A percentile compares a stretch with the other conserved stretches of the same genome.
Conservation (phyloP, 2,329 filamentous ascomycete species). For the Colletotrichum paranaense region DNA sequence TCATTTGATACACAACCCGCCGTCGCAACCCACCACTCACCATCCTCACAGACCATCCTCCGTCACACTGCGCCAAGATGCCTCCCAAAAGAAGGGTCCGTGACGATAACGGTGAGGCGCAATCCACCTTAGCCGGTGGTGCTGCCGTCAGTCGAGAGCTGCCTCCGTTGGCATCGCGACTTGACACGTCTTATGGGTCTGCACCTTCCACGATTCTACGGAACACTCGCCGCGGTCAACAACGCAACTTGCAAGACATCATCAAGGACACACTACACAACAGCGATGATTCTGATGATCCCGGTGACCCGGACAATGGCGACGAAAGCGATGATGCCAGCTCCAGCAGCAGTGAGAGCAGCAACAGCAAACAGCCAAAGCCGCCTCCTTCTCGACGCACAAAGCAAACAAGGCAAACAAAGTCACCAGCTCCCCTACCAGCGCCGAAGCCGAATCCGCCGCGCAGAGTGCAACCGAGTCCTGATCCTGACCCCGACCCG, state of each 20-base stretch:
- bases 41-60: background rate
- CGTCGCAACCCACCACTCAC: background rate
- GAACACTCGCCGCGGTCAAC: conserved; percentile 38
- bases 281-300: conserved; percentile 6
- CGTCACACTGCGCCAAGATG: conserved; percentile 23
- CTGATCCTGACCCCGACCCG: conserved; percentile 4
- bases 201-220: conserved; percentile 35
- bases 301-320: background rate
- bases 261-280: conserved; percentile 37
- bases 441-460: background rate
- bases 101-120: conserved; percentile 13
- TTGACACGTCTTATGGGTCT: conserved; percentile 40
- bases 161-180: conserved; percentile 37
- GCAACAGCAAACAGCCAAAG: background rate
- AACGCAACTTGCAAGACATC: conserved; percentile 36
- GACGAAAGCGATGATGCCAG: background rate
- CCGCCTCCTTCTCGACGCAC: background rate
- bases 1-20: conserved; percentile 9
- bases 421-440: background rate
- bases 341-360: background rate
- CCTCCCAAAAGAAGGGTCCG: conserved; percentile 26
- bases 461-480: background rate
- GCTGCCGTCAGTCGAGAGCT: conserved; percentile 38
- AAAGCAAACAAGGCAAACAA: background rate
- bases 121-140: conserved; percentile 12